Evolutionary conservation across 768 basidiomycete species (phyloP).

Genomic region (Rhizopogon vesiculosus): DNA sequence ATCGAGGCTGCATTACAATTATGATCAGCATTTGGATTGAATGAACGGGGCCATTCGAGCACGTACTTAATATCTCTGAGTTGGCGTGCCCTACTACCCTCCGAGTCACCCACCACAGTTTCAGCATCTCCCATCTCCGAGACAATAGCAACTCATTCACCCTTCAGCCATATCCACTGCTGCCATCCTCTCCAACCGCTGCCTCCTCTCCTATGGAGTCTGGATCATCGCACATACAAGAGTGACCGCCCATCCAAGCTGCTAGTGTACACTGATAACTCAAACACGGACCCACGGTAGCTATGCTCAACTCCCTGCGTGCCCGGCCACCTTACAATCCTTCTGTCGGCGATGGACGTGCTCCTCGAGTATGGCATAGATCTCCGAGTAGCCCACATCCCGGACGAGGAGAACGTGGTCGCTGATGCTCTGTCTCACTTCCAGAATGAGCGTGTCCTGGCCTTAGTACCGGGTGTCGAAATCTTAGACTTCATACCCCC

Average conservation of each 20-base stretch:
- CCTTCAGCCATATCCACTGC: no score
- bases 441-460: not conserved
- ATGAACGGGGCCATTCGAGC: no score
- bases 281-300: conserved; percentile 25
- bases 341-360: conserved; percentile 11
- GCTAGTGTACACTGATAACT: conserved; percentile 23
- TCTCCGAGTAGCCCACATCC: conserved; percentile 18
- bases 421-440: conserved; percentile 10
- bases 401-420: conserved; percentile 16
- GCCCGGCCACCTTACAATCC: conserved; percentile 14
- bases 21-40: no score
- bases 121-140: no score
- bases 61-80: no score
- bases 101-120: no score
- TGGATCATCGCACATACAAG: no score
- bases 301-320: conserved; percentile 23
- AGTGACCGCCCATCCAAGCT: conserved; percentile 4
- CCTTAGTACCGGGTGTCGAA: not conserved
- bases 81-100: no score
- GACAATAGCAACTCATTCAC: no score
- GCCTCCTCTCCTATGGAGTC: no score
- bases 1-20: no score
- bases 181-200: no score
- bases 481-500: conserved; percentile 14
- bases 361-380: conserved; percentile 9